Percentiles rank a stretch among this genome's conserved stretches.
phyloP scores from a whole-genome alignment of 2,329 filamentous ascomycete species.

The Penicillium sp. region DNA sequence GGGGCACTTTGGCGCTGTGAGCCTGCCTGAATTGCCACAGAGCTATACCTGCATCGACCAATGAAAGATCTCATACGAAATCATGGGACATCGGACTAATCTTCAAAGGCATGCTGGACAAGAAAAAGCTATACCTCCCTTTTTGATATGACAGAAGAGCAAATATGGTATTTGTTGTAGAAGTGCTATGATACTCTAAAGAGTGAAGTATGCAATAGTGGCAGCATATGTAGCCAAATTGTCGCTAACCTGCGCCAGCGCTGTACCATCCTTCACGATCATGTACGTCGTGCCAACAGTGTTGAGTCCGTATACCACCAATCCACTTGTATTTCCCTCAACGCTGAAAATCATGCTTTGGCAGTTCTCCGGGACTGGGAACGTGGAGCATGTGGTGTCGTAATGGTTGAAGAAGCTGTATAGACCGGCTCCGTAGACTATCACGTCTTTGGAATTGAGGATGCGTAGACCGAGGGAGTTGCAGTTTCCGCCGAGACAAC shows the following conservation, averaged over 20 bases:
- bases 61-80: not conserved
- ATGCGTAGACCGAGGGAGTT: conserved; percentile 51
- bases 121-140: conserved; percentile 34
- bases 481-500: conserved; percentile 32
- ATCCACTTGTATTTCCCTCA: conserved; percentile 36
- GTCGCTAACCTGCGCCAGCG: conserved; percentile 45
- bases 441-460: conserved; percentile 42
- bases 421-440: conserved; percentile 51
- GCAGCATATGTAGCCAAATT: conserved; percentile 48
- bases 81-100: conserved; percentile 17
- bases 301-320: conserved; percentile 48
- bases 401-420: conserved; percentile 57
- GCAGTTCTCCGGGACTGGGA: conserved; percentile 42
- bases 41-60: not conserved
- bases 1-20: conserved; percentile 37
- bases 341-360: conserved; percentile 50
- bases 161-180: not conserved
- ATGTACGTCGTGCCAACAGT: conserved; percentile 47
- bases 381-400: conserved; percentile 42
- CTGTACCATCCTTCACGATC: conserved; percentile 45
- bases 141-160: not conserved
- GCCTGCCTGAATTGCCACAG: not conserved
- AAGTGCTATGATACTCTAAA: conserved; percentile 7
- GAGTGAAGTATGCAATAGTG: conserved; percentile 43
- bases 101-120: conserved; percentile 35